A percentile compares a stretch with the other conserved stretches of the same genome.
These are phyloP conservation scores for Moelleriella libera DNA, from an alignment of 2,329 filamentous ascomycete genomes.

Conservation along the genomic window DNA sequence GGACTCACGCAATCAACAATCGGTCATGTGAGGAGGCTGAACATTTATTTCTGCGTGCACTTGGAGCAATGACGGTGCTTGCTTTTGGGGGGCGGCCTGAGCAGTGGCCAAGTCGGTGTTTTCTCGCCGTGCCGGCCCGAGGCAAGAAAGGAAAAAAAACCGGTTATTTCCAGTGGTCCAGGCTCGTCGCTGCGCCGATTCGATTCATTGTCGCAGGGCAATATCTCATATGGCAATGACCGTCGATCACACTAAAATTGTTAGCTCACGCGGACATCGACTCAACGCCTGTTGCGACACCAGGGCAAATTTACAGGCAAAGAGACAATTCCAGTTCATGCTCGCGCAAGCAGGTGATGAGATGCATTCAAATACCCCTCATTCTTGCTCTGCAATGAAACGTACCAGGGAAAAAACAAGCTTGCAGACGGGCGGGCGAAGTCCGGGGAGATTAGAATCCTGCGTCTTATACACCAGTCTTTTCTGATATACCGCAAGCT, in stretches of 20 bases:
- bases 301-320: neutral
- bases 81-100: no score
- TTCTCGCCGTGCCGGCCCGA: no score
- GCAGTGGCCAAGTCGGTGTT: no score
- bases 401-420: neutral
- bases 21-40: no score
- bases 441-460: neutral
- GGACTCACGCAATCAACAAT: no score
- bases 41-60: no score
- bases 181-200: no score
- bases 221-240: neutral
- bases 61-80: no score
- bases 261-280: neutral
- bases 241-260: neutral
- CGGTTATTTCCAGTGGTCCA: no score
- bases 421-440: neutral
- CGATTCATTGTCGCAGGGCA: neutral
- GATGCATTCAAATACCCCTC: neutral
- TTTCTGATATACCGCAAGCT: neutral
- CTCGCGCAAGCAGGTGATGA: neutral
- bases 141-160: no score
- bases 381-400: neutral
- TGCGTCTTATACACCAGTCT: neutral
- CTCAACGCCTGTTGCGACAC: neutral
- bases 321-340: neutral